phyloP scores from a whole-genome alignment of 352 stramenopile genomes.

The Elongisporangium prolatum region DNA sequence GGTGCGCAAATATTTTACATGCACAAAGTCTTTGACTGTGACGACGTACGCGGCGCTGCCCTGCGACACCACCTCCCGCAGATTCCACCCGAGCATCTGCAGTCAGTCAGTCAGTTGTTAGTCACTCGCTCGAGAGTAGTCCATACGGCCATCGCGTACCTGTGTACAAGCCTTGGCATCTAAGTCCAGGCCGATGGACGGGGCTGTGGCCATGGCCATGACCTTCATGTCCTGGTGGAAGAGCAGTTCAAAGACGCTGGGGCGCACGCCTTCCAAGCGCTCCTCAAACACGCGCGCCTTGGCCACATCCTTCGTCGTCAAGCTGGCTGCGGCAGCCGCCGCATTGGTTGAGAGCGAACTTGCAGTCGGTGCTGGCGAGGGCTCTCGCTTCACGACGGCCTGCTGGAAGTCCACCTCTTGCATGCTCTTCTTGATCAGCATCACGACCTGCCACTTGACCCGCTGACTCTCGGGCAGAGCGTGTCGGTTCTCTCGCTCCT shows the following conservation, averaged over 20 bases:
- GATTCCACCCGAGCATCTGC: constrained; percentile 56
- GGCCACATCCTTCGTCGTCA: neutral
- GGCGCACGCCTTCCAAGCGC: constrained; percentile 55
- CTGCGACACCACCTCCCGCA: constrained; percentile 47
- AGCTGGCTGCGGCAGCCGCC: neutral
- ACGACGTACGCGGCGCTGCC: constrained; percentile 39
- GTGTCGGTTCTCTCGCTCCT: constrained; percentile 62
- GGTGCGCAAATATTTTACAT: constrained; percentile 38
- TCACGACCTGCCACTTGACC: constrained; percentile 58
- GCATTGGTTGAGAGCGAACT: neutral
- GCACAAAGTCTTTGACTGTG: constrained; percentile 33
- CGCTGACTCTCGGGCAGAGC: constrained; percentile 55
- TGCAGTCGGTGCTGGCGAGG: neutral
- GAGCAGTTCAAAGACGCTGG: constrained; percentile 54
- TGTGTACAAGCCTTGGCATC: constrained; percentile 41
- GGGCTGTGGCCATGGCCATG: constrained; percentile 18
- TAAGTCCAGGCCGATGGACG: constrained; percentile 33
- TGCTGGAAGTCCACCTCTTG: constrained; percentile 54
- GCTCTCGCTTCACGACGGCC: constrained; percentile 5
- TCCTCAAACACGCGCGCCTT: constrained; percentile 39
- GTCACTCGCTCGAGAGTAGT: neutral
- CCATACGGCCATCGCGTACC: constrained; percentile 18
- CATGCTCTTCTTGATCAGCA: constrained; percentile 57
- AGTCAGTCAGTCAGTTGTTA: constrained; percentile 1
- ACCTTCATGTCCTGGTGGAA: constrained; percentile 42